Percentiles rank a stretch among this genome's conserved stretches.
phyloP scores from a whole-genome alignment of 768 basidiomycete species.

The Jaapia argillacea region DNA sequence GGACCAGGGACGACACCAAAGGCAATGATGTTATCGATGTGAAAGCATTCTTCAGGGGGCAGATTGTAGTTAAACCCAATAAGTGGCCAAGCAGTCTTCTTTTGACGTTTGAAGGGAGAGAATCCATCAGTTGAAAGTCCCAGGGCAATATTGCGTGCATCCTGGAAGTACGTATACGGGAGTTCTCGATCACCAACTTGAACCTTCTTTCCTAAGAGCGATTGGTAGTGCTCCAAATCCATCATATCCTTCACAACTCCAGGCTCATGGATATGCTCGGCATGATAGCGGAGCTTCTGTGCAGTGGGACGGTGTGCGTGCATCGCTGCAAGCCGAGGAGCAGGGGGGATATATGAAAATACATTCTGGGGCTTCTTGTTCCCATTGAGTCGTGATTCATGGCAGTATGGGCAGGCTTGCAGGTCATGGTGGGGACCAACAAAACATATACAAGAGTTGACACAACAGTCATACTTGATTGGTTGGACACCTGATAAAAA shows the following conservation, averaged over 20 bases:
- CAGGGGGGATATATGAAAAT: conserved; percentile 30
- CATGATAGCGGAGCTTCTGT: conserved; percentile 19
- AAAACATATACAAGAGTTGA: conserved; percentile 29
- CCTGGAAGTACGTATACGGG: conserved; percentile 24
- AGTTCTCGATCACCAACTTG: conserved; percentile 15
- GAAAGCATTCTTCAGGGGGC: conserved; percentile 26
- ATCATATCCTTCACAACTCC: conserved; percentile 24
- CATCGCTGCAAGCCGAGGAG: conserved; percentile 21
- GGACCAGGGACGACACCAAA: conserved; percentile 37
- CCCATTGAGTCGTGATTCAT: conserved; percentile 14
- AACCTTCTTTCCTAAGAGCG: conserved; percentile 15
- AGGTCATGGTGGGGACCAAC: conserved; percentile 19
- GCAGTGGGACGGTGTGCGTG: conserved; percentile 14
- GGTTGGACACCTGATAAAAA: conserved; percentile 24
- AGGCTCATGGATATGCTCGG: conserved; percentile 12
- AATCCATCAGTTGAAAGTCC: conserved; percentile 34
- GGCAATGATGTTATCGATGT: conserved; percentile 23
- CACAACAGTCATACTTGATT: conserved; percentile 29
- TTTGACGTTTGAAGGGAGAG: conserved; percentile 22
- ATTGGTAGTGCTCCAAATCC: conserved; percentile 22
- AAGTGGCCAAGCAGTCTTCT: conserved; percentile 29
- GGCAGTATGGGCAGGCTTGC: conserved; percentile 26
- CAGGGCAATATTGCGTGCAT: conserved; percentile 30
- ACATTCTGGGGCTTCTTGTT: conserved; percentile 13
- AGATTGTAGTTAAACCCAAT: conserved; percentile 33